These are phyloP conservation scores for Globisporangium cederbergense DNA, from an alignment of 352 stramenopile species.

Conservation along the genomic window DNA sequence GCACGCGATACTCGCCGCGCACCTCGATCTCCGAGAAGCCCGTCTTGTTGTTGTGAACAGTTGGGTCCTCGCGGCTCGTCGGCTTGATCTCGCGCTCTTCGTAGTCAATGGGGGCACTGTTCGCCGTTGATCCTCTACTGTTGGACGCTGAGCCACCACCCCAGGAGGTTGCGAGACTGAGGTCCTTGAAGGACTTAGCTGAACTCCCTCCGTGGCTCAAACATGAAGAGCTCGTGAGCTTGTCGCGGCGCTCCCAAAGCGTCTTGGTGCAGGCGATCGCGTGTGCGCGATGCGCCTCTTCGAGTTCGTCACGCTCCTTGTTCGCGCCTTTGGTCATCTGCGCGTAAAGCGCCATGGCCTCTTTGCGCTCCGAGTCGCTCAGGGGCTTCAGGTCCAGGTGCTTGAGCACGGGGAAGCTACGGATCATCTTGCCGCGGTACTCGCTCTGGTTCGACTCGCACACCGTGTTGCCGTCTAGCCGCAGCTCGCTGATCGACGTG, in stretches of 20 bases:
- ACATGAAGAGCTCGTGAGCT: background rate
- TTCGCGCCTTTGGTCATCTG: slow-evolving; percentile 25
- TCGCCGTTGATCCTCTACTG: slow-evolving; percentile 10
- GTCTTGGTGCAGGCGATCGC: slow-evolving; percentile 41
- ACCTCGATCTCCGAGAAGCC: slow-evolving; percentile 77
- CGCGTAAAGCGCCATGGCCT: slow-evolving; percentile 29
- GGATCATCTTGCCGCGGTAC: slow-evolving; percentile 73
- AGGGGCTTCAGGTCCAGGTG: slow-evolving; percentile 84
- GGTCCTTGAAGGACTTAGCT: slow-evolving; percentile 1
- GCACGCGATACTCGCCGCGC: slow-evolving; percentile 56
- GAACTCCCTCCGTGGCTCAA: background rate
- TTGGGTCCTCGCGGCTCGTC: slow-evolving; percentile 43
- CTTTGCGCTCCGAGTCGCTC: slow-evolving; percentile 71
- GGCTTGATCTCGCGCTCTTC: slow-evolving; percentile 40
- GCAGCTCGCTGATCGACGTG: slow-evolving; percentile 76
- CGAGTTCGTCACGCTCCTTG: slow-evolving; percentile 45
- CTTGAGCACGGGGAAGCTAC: slow-evolving; percentile 67
- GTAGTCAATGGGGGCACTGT: slow-evolving; percentile 4
- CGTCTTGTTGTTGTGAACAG: slow-evolving; percentile 43
- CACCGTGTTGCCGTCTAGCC: slow-evolving; percentile 82
- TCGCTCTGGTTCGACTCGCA: slow-evolving; percentile 38
- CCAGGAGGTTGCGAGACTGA: slow-evolving; percentile 9
- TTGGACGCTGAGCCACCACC: background rate
- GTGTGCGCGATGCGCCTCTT: slow-evolving; percentile 42
- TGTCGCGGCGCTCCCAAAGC: slow-evolving; percentile 35